A percentile compares a stretch with the other conserved stretches of the same genome.
phyloP scores from a whole-genome alignment of 2,329 filamentous ascomycete species.

The Falciphora oryzae region DNA sequence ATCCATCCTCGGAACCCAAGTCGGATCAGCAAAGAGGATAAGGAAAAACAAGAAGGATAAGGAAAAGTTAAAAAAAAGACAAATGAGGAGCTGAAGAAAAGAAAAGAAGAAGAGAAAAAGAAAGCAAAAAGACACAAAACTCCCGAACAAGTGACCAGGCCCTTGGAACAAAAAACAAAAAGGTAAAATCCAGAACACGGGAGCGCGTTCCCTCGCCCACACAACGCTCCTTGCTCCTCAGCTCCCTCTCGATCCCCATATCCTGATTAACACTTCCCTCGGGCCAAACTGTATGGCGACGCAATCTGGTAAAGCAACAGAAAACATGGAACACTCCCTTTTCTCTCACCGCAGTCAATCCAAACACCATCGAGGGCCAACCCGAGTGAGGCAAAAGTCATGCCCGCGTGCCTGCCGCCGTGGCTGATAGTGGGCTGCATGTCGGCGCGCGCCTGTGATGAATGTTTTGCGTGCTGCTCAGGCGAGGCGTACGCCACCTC shows the following conservation, averaged over 20 bases:
- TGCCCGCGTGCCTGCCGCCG: too few species aligned
- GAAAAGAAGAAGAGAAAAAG: background rate
- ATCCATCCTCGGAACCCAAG: conserved; percentile 1
- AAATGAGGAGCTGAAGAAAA: too few species aligned
- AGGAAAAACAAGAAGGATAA: conserved; percentile 1
- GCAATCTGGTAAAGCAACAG: conserved; percentile 8
- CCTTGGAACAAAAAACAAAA: conserved; percentile 14
- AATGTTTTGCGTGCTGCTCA: background rate
- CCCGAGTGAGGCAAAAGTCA: too few species aligned
- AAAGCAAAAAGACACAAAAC: background rate
- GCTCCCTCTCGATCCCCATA: background rate
- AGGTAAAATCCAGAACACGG: conserved; percentile 1
- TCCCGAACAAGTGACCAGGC: conserved; percentile 11
- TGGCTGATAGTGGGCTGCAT: too few species aligned
- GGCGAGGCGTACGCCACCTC: background rate
- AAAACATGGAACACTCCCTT: background rate
- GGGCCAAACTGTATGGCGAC: background rate
- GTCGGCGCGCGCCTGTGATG: background rate
- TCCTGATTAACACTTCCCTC: background rate
- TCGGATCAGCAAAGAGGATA: background rate
- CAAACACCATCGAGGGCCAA: too few species aligned
- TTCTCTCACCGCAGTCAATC: too few species aligned
- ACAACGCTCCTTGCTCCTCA: background rate
- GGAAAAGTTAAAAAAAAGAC: conserved; percentile 6
- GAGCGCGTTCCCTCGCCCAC: background rate